phyloP scores from a whole-genome alignment of 2,329 filamentous ascomycete genomes.

The Lachnum nothofagi region DNA sequence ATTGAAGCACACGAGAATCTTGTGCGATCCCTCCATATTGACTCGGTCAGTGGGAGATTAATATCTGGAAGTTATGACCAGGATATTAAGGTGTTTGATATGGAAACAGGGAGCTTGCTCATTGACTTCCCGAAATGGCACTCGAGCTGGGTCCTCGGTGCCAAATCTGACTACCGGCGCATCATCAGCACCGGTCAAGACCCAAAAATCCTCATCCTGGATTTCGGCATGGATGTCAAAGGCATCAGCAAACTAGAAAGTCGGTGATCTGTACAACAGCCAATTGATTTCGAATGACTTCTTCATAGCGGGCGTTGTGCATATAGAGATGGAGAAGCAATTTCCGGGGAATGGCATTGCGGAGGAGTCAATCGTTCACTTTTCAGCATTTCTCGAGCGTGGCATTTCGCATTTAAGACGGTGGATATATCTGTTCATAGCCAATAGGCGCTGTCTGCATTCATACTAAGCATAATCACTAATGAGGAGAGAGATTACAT shows the following conservation, averaged over 20 bases:
- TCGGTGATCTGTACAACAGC: constrained; percentile 3
- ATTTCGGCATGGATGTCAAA: constrained; percentile 67
- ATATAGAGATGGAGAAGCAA: background rate
- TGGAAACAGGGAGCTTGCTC: constrained; percentile 70
- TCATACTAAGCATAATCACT: too few relatives aligned
- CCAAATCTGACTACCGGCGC: constrained; percentile 90
- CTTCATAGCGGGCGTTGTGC: background rate
- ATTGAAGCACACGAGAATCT: constrained; percentile 79
- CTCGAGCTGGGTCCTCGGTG: constrained; percentile 90
- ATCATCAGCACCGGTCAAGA: constrained; percentile 95
- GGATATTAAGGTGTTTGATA: constrained; percentile 91
- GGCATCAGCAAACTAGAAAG: constrained; percentile 57
- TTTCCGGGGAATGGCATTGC: background rate
- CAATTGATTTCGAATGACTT: background rate
- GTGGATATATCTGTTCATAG: background rate
- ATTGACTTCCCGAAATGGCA: constrained; percentile 93
- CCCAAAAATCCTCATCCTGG: constrained; percentile 84
- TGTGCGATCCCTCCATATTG: constrained; percentile 85
- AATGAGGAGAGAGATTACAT: too few relatives aligned
- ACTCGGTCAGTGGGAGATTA: constrained; percentile 77
- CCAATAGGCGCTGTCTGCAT: too few relatives aligned
- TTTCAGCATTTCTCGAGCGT: background rate
- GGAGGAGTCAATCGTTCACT: background rate
- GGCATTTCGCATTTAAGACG: background rate
- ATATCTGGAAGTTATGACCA: constrained; percentile 92